These are phyloP conservation scores for Kokia cookei DNA, from an alignment of 441 rosid genomes.

Conservation along the genomic window DNA sequence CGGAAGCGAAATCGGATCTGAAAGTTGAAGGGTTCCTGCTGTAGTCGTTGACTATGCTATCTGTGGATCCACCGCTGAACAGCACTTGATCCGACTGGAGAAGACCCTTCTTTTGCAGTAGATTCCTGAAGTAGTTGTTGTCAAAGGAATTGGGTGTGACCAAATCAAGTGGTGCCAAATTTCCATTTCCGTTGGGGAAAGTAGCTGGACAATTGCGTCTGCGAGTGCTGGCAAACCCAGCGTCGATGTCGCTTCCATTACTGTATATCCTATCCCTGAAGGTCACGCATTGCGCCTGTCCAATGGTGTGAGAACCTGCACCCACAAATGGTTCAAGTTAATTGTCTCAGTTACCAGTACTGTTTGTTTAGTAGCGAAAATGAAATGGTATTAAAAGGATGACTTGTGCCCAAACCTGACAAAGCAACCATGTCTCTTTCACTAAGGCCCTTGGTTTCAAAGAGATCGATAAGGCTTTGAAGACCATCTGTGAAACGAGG, in stretches of 20 bases:
- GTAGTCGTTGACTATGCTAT: background rate
- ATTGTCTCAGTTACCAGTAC: too few relatives aligned
- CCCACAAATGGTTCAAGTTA: too few relatives aligned
- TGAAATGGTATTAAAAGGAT: too few relatives aligned
- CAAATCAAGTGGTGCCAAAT: background rate
- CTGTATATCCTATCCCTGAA: background rate
- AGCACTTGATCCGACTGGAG: background rate
- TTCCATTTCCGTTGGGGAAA: background rate
- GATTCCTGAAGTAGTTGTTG: background rate
- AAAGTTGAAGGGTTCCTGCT: background rate
- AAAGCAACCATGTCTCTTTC: background rate
- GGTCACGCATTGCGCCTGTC: background rate
- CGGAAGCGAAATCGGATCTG: background rate
- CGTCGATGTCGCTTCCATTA: background rate
- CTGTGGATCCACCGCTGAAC: background rate
- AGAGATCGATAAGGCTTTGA: background rate
- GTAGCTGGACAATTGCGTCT: background rate
- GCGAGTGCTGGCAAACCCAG: background rate
- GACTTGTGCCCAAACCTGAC: background rate
- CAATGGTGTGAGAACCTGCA: background rate
- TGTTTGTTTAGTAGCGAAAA: too few relatives aligned
- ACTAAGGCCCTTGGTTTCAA: background rate
- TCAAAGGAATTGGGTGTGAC: background rate
- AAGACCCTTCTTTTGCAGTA: background rate
- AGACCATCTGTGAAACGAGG: background rate